These are phyloP conservation scores for Lavandula angustifolia DNA, from an alignment of 257 asterid genomes.

Conservation along the genomic window DNA sequence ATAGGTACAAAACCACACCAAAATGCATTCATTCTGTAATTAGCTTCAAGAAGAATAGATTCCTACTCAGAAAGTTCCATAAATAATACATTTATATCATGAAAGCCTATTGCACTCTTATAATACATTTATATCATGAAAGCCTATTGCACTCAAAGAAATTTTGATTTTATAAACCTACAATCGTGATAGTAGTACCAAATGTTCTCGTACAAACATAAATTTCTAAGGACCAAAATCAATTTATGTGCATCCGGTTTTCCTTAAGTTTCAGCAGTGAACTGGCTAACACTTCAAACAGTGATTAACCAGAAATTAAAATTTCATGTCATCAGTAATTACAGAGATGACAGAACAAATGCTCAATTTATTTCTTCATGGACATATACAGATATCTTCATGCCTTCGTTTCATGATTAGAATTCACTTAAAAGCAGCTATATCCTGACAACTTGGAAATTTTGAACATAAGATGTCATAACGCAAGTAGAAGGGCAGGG, in stretches of 20 bases:
- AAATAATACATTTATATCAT: background rate
- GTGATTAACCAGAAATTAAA: slow-evolving; percentile 5
- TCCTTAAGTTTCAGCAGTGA: slow-evolving; percentile 17
- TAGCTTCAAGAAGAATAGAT: background rate
- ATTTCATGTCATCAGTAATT: background rate
- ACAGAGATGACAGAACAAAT: background rate
- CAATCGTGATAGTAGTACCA: background rate
- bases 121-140: background rate
- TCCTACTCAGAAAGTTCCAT: background rate
- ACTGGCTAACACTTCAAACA: background rate
- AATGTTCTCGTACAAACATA: background rate
- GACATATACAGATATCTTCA: background rate
- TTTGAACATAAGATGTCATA: slow-evolving; percentile 12
- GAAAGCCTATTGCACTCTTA: background rate
- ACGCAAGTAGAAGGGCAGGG: background rate
- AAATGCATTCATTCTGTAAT: slow-evolving; percentile 1
- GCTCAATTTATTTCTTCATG: background rate
- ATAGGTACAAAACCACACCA: slow-evolving; percentile 11
- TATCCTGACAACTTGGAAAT: background rate
- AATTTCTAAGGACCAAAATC: slow-evolving; percentile 7
- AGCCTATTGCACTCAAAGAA: background rate
- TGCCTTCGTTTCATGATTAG: background rate
- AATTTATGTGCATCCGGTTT: background rate
- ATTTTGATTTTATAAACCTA: background rate
- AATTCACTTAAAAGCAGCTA: background rate